These are phyloP conservation scores for Austroboletus festivus DNA, from an alignment of 768 basidiomycete genomes.

Conservation along the genomic window DNA sequence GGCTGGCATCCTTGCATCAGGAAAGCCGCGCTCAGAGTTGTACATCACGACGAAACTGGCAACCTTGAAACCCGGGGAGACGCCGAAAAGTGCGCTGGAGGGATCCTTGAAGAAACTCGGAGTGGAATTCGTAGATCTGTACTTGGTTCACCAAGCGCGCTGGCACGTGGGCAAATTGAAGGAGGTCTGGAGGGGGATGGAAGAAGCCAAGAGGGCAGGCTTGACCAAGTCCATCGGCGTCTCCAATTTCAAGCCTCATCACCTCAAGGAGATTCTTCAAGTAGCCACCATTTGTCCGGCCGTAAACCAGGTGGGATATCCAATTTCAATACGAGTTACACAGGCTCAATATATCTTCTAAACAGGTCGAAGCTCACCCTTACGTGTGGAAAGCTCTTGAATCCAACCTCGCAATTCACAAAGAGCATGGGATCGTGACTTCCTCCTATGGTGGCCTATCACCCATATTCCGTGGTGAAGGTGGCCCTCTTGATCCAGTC, in stretches of 20 bases:
- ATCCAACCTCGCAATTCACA: constrained; percentile 33
- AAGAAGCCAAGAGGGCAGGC: constrained; percentile 47
- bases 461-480: constrained; percentile 34
- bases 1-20: constrained; percentile 46
- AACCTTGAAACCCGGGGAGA: constrained; percentile 35
- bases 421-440: constrained; percentile 37
- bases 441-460: constrained; percentile 41
- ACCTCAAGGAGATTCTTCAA: constrained; percentile 43
- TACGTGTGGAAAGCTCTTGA: constrained; percentile 45
- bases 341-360: too few relatives aligned
- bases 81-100: constrained; percentile 47
- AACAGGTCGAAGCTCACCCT: constrained; percentile 52
- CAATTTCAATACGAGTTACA: not conserved
- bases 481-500: constrained; percentile 40
- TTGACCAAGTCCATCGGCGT: constrained; percentile 46
- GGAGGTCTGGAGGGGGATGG: constrained; percentile 60
- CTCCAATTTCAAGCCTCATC: constrained; percentile 47
- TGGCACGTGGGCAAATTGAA: constrained; percentile 41
- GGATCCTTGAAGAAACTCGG: constrained; percentile 54
- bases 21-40: constrained; percentile 50
- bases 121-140: constrained; percentile 59
- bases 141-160: constrained; percentile 53
- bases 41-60: constrained; percentile 62
- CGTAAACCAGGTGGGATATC: constrained; percentile 47
- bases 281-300: constrained; percentile 45